These are phyloP conservation scores for Cryptococcus wingfieldii DNA, from an alignment of 1,284 basidiomycete genomes.

Conservation along the genomic window DNA sequence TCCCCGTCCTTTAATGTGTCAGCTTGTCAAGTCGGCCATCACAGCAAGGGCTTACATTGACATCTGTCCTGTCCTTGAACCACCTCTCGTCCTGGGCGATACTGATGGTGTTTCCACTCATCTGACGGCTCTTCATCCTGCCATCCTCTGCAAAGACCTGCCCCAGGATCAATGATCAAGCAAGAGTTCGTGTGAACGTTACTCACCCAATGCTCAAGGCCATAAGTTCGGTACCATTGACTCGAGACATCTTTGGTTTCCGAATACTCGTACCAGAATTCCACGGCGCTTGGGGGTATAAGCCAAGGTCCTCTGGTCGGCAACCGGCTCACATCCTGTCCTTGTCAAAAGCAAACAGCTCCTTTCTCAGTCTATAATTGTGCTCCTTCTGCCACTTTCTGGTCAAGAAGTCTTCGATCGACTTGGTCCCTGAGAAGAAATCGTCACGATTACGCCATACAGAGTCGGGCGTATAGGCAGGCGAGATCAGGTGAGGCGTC, in stretches of 20 bases:
- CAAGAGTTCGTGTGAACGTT: too few species aligned
- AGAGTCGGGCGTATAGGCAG: constrained; percentile 57
- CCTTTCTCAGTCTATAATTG: constrained; percentile 54
- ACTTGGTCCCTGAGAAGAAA: constrained; percentile 55
- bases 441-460: constrained; percentile 60
- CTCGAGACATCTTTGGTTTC: constrained; percentile 25
- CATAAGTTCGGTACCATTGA: constrained; percentile 59
- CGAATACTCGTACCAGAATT: constrained; percentile 63
- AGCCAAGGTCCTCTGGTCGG: neutral
- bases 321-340: constrained; percentile 57
- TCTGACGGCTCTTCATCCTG: constrained; percentile 54
- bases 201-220: constrained; percentile 60
- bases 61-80: constrained; percentile 54
- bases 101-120: constrained; percentile 59
- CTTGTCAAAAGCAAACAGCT: constrained; percentile 58
- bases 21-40: too few species aligned
- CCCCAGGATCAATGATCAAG: too few species aligned
- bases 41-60: constrained; percentile 26
- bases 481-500: constrained; percentile 35
- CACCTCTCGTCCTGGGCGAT: constrained; percentile 56
- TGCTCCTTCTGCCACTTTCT: constrained; percentile 58
- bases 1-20: neutral
- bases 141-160: constrained; percentile 49
- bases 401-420: constrained; percentile 55
- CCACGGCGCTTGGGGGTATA: constrained; percentile 25